phyloP scores from a whole-genome alignment of 345 rosid species.

The Kernera saxatilis region DNA sequence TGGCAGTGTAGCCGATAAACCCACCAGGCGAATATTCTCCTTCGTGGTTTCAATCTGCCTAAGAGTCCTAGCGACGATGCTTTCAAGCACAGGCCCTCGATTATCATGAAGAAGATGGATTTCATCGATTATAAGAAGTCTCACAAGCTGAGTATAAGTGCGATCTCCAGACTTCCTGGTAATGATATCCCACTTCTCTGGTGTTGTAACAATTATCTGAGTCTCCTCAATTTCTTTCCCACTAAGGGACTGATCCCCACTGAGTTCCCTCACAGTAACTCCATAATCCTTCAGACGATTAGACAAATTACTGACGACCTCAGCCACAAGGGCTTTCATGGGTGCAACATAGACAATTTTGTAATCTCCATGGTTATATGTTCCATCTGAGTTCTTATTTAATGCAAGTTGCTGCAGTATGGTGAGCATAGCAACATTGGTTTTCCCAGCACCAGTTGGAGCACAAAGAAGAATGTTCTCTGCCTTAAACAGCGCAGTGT shows the following conservation, averaged over 20 bases:
- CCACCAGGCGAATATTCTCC: slow-evolving; percentile 91
- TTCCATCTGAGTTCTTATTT: slow-evolving; percentile 58
- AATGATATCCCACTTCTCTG: slow-evolving; percentile 97
- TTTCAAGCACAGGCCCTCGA: slow-evolving; percentile 97
- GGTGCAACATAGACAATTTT: slow-evolving; percentile 98
- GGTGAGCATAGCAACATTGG: slow-evolving; percentile 94
- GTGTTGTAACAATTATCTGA: slow-evolving; percentile 94
- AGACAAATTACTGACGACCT: slow-evolving; percentile 87
- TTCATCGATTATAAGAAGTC: slow-evolving; percentile 87
- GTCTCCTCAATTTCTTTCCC: slow-evolving; percentile 96
- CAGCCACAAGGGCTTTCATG: slow-evolving; percentile 99
- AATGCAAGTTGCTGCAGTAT: slow-evolving; percentile 87
- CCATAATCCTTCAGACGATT: slow-evolving; percentile 69
- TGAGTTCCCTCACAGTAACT: slow-evolving; percentile 76
- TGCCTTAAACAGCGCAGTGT: slow-evolving; percentile 69
- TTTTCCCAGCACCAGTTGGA: slow-evolving; percentile 98
- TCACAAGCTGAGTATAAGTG: slow-evolving; percentile 90
- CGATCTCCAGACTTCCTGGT: slow-evolving; percentile 99
- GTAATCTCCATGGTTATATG: slow-evolving; percentile 62
- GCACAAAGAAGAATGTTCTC: slow-evolving; percentile 93
- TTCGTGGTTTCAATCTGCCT: slow-evolving; percentile 91
- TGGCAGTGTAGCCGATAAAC: slow-evolving; percentile 91
- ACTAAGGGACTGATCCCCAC: slow-evolving; percentile 90
- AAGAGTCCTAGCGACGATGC: slow-evolving; percentile 94
- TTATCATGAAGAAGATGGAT: slow-evolving; percentile 97